Percentiles rank a stretch among this genome's conserved stretches.
phyloP scores from a whole-genome alignment of 176 grass and related monocot species.

The Eleusine coracana region DNA sequence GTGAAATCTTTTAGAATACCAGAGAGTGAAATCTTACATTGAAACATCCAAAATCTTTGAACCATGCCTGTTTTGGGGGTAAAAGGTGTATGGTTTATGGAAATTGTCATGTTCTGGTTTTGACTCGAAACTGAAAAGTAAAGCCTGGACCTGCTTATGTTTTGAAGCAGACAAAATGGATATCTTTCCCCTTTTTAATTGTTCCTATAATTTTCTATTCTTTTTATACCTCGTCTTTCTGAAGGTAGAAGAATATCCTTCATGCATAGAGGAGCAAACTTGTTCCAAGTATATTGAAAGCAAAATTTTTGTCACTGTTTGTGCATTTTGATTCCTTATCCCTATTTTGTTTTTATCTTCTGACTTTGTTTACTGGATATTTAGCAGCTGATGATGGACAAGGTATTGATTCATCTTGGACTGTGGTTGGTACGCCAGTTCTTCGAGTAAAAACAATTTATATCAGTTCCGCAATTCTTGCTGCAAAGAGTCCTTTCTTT shows the following conservation, averaged over 20 bases:
- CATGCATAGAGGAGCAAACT: conserved; percentile 1
- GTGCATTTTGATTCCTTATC: neutral
- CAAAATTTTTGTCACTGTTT: conserved; percentile 4
- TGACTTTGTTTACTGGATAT: neutral
- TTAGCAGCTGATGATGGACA: conserved; percentile 65
- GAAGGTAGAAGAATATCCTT: neutral
- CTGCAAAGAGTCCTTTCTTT: conserved; percentile 97
- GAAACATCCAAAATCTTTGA: neutral
- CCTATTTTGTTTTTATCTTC: conserved; percentile 17
- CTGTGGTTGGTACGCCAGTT: conserved; percentile 44
- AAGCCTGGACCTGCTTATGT: neutral
- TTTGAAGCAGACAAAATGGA: neutral
- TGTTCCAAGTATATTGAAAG: conserved; percentile 16
- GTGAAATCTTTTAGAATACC: neutral
- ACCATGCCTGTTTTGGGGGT: neutral
- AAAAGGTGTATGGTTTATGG: neutral
- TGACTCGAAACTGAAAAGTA: neutral
- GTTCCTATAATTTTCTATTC: neutral
- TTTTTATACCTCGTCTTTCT: neutral
- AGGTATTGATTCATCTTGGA: conserved; percentile 63
- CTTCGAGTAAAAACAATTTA: conserved; percentile 74
- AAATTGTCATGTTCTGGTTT: neutral
- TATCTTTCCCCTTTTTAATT: neutral
- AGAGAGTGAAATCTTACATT: neutral
- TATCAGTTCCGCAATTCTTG: conserved; percentile 93